Percentiles rank a stretch among this genome's conserved stretches.
Conservation (phyloP, 1,284 basidiomycete species). For the Leccinum cinnamomeum region DNA sequence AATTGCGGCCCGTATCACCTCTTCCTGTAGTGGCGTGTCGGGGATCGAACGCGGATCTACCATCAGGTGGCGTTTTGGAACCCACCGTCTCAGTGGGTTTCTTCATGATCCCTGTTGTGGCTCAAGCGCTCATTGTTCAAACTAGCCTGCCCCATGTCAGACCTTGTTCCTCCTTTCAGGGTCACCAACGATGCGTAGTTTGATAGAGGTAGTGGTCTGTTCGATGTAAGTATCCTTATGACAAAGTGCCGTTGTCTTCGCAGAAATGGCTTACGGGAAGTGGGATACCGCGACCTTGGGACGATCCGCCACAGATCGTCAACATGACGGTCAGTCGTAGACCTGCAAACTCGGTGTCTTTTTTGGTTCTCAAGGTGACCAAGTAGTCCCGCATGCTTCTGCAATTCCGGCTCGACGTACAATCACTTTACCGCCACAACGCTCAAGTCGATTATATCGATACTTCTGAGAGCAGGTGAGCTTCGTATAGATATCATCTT, state of each 20-base stretch:
- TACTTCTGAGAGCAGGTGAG: neutral
- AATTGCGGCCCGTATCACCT: conserved; percentile 5
- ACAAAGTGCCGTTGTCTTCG: neutral
- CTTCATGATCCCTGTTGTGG: conserved; percentile 17
- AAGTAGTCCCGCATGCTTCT: neutral
- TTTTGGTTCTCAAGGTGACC: neutral
- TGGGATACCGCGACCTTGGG: conserved; percentile 1
- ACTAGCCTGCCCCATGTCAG: neutral
- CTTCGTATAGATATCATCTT: neutral
- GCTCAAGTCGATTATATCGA: neutral
- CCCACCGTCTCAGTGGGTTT: conserved; percentile 20
- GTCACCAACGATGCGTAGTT: conserved; percentile 4
- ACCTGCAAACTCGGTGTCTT: neutral
- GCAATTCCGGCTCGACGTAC: neutral
- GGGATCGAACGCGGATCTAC: conserved; percentile 7
- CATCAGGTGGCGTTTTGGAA: conserved; percentile 18
- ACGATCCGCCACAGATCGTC: conserved; percentile 25
- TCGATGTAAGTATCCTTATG: neutral
- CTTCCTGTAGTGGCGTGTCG: conserved; percentile 18
- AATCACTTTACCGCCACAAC: neutral
- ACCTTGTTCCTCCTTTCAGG: neutral
- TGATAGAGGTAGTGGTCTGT: neutral
- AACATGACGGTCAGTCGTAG: neutral
- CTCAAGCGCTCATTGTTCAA: neutral
- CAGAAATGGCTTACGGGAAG: neutral